These are phyloP conservation scores for Xylariaceae sp. DNA, from an alignment of 2,329 filamentous ascomycete genomes.

Conservation along the genomic window DNA sequence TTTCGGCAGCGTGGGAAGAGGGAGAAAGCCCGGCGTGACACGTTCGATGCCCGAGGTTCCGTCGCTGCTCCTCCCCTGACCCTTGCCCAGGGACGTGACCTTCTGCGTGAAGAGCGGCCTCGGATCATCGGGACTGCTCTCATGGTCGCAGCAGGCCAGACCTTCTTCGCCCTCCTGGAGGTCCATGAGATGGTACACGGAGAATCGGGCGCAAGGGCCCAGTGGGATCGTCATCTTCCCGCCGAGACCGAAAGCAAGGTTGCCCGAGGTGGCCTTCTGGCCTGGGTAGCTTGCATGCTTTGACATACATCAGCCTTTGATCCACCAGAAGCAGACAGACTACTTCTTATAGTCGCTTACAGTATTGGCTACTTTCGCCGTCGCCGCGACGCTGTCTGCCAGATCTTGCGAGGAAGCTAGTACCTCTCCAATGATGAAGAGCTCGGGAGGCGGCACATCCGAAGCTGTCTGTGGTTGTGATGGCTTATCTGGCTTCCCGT, in stretches of 20 bases:
- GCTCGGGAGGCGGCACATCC: constrained; percentile 22
- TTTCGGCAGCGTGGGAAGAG: not conserved
- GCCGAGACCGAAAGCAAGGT: constrained; percentile 38
- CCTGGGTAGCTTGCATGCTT: constrained; percentile 38
- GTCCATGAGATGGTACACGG: constrained; percentile 42
- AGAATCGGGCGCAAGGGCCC: constrained; percentile 36
- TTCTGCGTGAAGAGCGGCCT: constrained; percentile 9
- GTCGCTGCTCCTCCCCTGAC: too few relatives aligned
- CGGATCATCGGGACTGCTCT: not conserved
- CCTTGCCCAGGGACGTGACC: constrained; percentile 8
- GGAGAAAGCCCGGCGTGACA: not conserved
- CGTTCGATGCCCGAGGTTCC: too few relatives aligned
- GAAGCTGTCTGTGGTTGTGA: not conserved
- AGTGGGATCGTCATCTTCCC: constrained; percentile 28
- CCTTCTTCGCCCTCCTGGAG: constrained; percentile 22
- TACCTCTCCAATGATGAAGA: constrained; percentile 41
- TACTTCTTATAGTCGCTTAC: constrained; percentile 9
- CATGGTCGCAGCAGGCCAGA: not conserved
- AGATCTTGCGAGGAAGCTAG: constrained; percentile 36
- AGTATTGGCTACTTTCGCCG: constrained; percentile 31
- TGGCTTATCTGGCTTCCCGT: constrained; percentile 31
- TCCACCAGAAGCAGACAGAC: not conserved
- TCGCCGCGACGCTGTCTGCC: constrained; percentile 34
- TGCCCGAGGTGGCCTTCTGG: constrained; percentile 45
- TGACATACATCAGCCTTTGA: constrained; percentile 2